These are phyloP conservation scores for Arthrobotrys sinensis DNA, from an alignment of 2,329 filamentous ascomycete genomes.

Conservation along the genomic window DNA sequence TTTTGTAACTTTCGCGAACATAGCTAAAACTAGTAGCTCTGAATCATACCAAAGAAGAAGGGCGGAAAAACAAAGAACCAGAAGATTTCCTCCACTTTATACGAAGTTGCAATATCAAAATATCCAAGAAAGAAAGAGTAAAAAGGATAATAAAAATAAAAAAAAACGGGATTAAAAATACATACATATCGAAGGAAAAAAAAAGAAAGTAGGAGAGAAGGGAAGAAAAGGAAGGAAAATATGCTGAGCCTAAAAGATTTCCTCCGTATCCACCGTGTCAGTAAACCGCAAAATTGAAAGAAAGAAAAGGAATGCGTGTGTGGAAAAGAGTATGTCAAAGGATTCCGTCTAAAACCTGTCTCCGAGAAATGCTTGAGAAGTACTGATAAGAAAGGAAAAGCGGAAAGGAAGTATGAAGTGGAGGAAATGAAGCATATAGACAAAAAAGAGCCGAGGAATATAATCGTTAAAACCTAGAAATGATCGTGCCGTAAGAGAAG, in stretches of 20 bases:
- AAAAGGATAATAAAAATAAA: neutral
- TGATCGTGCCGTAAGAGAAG: conserved; percentile 57
- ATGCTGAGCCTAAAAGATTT: conserved; percentile 34
- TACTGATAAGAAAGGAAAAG: conserved; percentile 66
- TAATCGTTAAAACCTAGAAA: conserved; percentile 61
- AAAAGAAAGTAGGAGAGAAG: conserved; percentile 23
- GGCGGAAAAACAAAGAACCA: neutral
- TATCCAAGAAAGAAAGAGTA: neutral
- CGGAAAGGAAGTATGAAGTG: conserved; percentile 64
- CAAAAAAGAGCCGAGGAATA: conserved; percentile 60
- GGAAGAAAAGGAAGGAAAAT: neutral
- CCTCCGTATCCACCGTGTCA: conserved; percentile 29
- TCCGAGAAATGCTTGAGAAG: conserved; percentile 63
- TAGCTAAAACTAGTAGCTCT: conserved; percentile 7
- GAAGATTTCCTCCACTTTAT: conserved; percentile 28
- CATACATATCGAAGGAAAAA: conserved; percentile 39
- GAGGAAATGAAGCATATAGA: conserved; percentile 65
- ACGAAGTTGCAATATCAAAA: conserved; percentile 2
- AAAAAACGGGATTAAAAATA: conserved; percentile 53
- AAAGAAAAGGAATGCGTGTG: conserved; percentile 15
- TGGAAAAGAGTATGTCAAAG: conserved; percentile 39
- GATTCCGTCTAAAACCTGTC: conserved; percentile 58
- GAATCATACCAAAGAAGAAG: conserved; percentile 1
- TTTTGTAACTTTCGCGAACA: conserved; percentile 28
- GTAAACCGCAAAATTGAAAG: neutral